Percentiles rank a stretch among this genome's conserved stretches.
Conservation (phyloP, 768 basidiomycete species). For the Hygrophorus pudorinus region DNA sequence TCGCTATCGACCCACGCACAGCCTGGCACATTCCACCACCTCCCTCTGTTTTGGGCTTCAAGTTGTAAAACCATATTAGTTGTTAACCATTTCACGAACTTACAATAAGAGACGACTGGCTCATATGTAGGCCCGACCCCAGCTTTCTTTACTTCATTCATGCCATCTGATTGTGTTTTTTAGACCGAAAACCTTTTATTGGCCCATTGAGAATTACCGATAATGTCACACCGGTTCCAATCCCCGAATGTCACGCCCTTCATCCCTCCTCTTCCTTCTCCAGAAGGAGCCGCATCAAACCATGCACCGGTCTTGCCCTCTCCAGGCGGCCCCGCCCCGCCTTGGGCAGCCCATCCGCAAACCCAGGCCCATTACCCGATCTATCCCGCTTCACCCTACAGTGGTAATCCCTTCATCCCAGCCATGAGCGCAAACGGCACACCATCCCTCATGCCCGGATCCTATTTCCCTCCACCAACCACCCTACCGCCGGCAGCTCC, state of each 20-base stretch:
- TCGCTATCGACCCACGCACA: too few species aligned
- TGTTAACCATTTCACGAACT: too few species aligned
- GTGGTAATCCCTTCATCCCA: conserved; percentile 28
- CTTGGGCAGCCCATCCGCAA: conserved; percentile 26
- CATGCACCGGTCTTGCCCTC: conserved; percentile 22
- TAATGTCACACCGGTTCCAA: conserved; percentile 11
- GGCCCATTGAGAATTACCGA: not conserved
- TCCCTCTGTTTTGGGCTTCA: too few species aligned
- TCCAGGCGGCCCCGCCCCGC: conserved; percentile 17
- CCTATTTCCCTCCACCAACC: conserved; percentile 8
- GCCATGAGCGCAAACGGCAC: conserved; percentile 12
- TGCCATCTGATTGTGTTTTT: too few species aligned
- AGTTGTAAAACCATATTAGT: too few species aligned
- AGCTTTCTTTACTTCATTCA: too few species aligned
- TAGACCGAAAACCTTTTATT: too few species aligned
- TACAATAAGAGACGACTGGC: too few species aligned
- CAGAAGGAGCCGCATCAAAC: conserved; percentile 22
- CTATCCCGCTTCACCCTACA: conserved; percentile 29
- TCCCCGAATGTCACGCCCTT: conserved; percentile 21
- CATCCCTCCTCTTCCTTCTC: conserved; percentile 31
- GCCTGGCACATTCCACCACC: too few species aligned
- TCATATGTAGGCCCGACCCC: too few species aligned
- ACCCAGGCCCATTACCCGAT: conserved; percentile 26
- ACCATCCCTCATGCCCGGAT: conserved; percentile 8
- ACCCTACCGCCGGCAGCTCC: conserved; percentile 4